Evolutionary conservation across 805 yeast species (phyloP), one percentile per base, ranked within the genome.

Genomic region (Suhomyces sp.): DNA sequence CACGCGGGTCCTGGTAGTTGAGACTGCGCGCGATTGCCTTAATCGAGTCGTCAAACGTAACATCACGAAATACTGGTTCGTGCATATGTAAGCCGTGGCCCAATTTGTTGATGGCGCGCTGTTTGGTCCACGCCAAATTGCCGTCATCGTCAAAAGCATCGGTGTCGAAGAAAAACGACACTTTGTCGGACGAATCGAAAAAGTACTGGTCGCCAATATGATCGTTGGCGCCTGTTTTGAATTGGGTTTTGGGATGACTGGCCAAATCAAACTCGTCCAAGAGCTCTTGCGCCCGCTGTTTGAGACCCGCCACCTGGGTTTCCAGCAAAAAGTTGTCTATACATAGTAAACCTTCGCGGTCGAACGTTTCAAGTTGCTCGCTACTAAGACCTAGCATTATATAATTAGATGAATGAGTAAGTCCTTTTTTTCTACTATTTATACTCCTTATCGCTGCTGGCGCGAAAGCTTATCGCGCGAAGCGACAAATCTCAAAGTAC

Each of bases 131-230:
- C 24, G 65, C 67, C 56, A 87, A 71, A 22, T 78, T 59, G n/a
- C 88, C 87, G 1, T 68, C 53, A 9, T 56, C 63, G 57, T 82
- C 81, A 57, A 87, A 80, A 0, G 93, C 90, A 59, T 81, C 88
- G 2, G 82, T 82, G 59, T 88, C 96, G 56, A 88, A 82, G 66
- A 88, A 88, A 61, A 71, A 88, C 2, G 82, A 76, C 4, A 88
- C 74, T 55, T 87, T 87, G 60, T 88, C 88, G 0, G 88, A 77
- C 2, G 91, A 85, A 23, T 80, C 76, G 27, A 88, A 67, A 64
- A 88, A 88, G 65, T 88, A 88, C 12, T 80, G 75, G 66, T 88
- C 92, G 1, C 93, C 92, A 44, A 88, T 77, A 63, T 87, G 92
- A 41, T 79, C 78, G 19, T 74, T 73, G 3, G 72, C 76, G 12